Evolutionary conservation across 2,329 filamentous ascomycete species (phyloP), one percentile per base, ranked within the genome.

Genomic region (Diaporthe aspalathi): DNA sequence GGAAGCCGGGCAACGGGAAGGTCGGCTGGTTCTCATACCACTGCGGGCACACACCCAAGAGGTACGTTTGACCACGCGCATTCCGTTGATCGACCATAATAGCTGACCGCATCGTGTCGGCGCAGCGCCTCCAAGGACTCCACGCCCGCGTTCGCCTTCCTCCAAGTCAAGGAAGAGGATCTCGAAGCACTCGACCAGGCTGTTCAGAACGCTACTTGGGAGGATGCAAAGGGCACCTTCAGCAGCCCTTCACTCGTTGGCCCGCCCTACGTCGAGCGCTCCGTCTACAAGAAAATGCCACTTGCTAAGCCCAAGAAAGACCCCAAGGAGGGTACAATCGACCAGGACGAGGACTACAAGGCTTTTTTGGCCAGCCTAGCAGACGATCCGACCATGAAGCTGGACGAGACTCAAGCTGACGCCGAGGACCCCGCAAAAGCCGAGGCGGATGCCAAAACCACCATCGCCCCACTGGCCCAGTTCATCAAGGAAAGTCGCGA

Each of bases 261-360:
- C 0, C 93, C 93, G 1, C 95, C 96, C 0, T 88, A 88, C 6
- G 85, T 98, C 62, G 95, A 97, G 77, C 93, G 93, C 77, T 90
- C 95, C 22, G 89, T 92, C 1, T 97, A 95, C 83, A 93, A 94
- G 75, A 95, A 95, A 77, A 89, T 94, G 1, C 94, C 95, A 1
- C 89, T 89, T 72, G 89, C 87, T 45, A 94, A 93, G 79, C 89
- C 89, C 63, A 91, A 94, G 43, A 89, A 90, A 68, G 96, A 99
- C 84, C 90, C 91, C 67, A 91, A 95, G 17, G 94, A 97, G 80
- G 96, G 95, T 67, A 97, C 94, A 3, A 98, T 99, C 75, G 96
- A 99, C 77, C 94, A 97, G 79, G 96, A 99, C 78, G 91, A 94
- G 0, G 96, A 98, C 76, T 99, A 98, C 77, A 97, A 98, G 84